Base-by-base conservation (phyloP, 768 basidiomycete species). In the Russula ochroleuca region DNA sequence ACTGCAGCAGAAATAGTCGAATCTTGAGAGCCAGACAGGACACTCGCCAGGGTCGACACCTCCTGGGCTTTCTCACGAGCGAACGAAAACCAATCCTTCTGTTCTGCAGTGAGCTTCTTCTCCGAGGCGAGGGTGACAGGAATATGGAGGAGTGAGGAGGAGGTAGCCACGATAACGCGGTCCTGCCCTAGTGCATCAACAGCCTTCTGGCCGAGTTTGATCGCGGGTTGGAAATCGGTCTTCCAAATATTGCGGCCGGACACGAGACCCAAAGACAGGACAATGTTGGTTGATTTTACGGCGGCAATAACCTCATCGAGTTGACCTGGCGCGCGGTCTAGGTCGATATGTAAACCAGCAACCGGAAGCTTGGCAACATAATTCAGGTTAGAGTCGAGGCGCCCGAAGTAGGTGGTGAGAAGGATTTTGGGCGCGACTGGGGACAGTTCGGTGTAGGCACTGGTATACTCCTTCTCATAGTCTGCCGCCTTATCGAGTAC, bases 231-330 rank as follows among this genome's bases (percentile, higher is more conserved):
- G 70, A 98, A 87, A 78, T 98, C 95, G 67, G 85, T 88, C 86
- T 98, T 99, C 97, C 97, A 99, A 80, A 99, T 92, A 83, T 98
- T 98, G 74, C 97, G 94, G 59, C 97, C 97, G 50, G 97, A 98
- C 68, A 99, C 91, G 66, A 98, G 75, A 77, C 97, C 97, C 67
- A 98, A 87, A 45, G 97, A 98, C 57, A 99, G 83, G 67, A 87
- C 73, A 67, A 94, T 82, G 72, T 76, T 77, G 68, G 93, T 95
- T 66, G 83, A 73, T 82, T 94, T 97, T 76, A 98, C 74, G 61
- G 93, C 94, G 49, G 80, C 82, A 67, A 96, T 66, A 67, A 93
- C 90, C 51, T 81, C 81, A 55, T 90, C 88, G 67, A 99, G 86
- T 77, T 99, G 97, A 59, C 76, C 83, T 37, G 95, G 89, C 61